Evolutionary conservation across 192 early-diverging fungal genomes (phyloP).

Genomic region (Cetraspora pellucida): DNA sequence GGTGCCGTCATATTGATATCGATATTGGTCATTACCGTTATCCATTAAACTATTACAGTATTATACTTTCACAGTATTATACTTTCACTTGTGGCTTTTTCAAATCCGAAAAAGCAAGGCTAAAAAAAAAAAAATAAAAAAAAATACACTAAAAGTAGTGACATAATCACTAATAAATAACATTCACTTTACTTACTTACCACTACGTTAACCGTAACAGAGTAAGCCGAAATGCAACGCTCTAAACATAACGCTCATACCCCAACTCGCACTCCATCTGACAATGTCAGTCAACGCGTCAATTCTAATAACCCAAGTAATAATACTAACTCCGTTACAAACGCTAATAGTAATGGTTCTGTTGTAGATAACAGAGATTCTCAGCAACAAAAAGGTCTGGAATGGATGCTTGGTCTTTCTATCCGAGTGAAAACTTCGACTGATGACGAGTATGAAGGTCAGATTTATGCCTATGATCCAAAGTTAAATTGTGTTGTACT

Average conservation of each 20-base stretch:
- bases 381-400: conserved; percentile 42
- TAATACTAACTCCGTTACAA: neutral
- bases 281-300: conserved; percentile 24
- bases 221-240: conserved; percentile 6
- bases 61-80: too few species aligned
- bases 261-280: conserved; percentile 17
- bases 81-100: too few species aligned
- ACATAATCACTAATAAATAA: too few species aligned
- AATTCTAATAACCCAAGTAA: neutral
- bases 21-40: too few species aligned
- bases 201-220: too few species aligned
- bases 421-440: conserved; percentile 52
- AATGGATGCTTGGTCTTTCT: conserved; percentile 49
- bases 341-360: conserved; percentile 29
- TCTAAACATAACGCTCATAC: neutral
- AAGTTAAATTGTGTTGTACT: conserved; percentile 64
- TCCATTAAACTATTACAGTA: too few species aligned
- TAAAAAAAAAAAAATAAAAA: too few species aligned
- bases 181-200: too few species aligned
- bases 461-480: conserved; percentile 60
- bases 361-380: conserved; percentile 8
- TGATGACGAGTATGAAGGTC: conserved; percentile 57
- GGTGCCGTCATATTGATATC: too few species aligned
- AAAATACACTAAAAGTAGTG: too few species aligned
- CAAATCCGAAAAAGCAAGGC: too few species aligned